A percentile compares a stretch with the other conserved stretches of the same genome.
Evolutionary conservation across 352 stramenopile genomes (phyloP).

Genomic region (Paralagenidium karlingii): DNA sequence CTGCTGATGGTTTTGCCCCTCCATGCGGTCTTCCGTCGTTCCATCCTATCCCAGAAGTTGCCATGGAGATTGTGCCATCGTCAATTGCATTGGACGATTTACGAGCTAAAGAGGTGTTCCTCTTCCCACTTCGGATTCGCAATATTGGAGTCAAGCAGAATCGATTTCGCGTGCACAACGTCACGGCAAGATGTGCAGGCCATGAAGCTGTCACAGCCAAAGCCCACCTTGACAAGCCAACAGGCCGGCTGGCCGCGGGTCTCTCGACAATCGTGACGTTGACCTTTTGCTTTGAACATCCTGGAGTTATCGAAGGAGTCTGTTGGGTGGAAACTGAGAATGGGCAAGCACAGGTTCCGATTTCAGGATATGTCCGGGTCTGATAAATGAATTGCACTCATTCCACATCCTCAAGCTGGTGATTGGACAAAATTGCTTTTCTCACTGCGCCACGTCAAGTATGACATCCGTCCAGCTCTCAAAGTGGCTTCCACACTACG

Average conservation of each 20-base stretch:
- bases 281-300: slow-evolving; percentile 41
- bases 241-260: slow-evolving; percentile 33
- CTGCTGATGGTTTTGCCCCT: too few species aligned
- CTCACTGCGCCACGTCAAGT: too few species aligned
- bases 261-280: slow-evolving; percentile 48
- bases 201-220: slow-evolving; percentile 27
- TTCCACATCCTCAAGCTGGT: too few species aligned
- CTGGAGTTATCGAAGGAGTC: slow-evolving; percentile 22
- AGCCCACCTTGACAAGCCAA: slow-evolving; percentile 42
- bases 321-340: slow-evolving; percentile 43
- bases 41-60: slow-evolving; percentile 16
- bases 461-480: too few species aligned
- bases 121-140: slow-evolving; percentile 48
- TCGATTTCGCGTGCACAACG: slow-evolving; percentile 44
- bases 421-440: too few species aligned
- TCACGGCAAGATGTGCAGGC: slow-evolving; percentile 21
- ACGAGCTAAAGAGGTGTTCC: slow-evolving; percentile 31
- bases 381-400: too few species aligned
- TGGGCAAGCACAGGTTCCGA: too few species aligned
- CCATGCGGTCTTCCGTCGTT: slow-evolving; percentile 1
- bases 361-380: too few species aligned
- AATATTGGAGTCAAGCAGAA: slow-evolving; percentile 57
- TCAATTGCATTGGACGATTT: slow-evolving; percentile 23
- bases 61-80: slow-evolving; percentile 43
- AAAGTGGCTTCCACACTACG: too few species aligned